A percentile compares a stretch with the other conserved stretches of the same genome.
phyloP scores from a whole-genome alignment of 257 asterid species.

The Ehretia macrophylla region DNA sequence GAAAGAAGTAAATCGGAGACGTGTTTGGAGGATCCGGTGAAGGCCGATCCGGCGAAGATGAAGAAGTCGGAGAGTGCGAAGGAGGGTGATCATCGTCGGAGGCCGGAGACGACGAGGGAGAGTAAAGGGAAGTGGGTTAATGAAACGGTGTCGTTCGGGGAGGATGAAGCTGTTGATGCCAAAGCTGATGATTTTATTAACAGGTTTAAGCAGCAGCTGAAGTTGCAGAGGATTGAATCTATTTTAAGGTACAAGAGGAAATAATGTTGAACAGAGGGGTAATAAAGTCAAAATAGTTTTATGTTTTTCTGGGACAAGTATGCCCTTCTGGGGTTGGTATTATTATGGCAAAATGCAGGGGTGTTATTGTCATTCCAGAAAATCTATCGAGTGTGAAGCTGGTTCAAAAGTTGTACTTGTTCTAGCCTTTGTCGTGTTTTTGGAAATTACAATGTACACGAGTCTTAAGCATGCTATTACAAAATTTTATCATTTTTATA shows the following conservation, averaged over 20 bases:
- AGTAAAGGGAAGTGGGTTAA: constrained; percentile 7
- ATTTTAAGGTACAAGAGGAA: constrained; percentile 40
- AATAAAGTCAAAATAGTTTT: too few species aligned
- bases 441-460: too few species aligned
- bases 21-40: neutral
- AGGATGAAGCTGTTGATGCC: constrained; percentile 49
- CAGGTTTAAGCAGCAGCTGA: constrained; percentile 57
- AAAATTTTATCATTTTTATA: too few species aligned
- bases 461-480: too few species aligned
- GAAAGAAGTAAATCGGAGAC: constrained; percentile 26
- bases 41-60: constrained; percentile 12
- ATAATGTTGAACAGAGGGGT: constrained; percentile 30
- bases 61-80: constrained; percentile 54
- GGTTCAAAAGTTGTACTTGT: too few species aligned
- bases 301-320: neutral
- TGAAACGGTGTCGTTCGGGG: constrained; percentile 13
- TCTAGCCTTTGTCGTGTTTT: too few species aligned
- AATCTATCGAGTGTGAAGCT: too few species aligned
- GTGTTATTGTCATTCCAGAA: too few species aligned
- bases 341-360: too few species aligned
- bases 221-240: constrained; percentile 57
- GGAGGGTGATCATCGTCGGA: constrained; percentile 17
- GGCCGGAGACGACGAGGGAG: too few species aligned
- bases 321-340: too few species aligned
- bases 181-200: constrained; percentile 63